A percentile compares a stretch with the other conserved stretches of the same genome.
Conservation (phyloP, 257 asterid species). For the Dorcoceras hygrometricum region DNA sequence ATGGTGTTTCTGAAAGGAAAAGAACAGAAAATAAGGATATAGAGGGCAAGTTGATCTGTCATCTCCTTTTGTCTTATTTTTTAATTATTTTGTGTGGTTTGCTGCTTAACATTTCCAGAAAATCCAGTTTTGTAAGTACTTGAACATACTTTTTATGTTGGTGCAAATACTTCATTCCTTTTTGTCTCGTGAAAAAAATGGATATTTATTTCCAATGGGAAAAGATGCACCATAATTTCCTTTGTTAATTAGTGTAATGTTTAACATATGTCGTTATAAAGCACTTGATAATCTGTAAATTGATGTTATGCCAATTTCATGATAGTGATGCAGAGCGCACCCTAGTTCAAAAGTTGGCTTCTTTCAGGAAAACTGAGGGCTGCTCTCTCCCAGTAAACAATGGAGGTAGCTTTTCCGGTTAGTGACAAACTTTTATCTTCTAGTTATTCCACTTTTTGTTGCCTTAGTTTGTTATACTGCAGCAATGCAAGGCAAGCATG, state of each 20-base stretch:
- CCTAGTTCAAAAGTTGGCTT: slow-evolving; percentile 74
- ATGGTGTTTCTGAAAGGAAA: too few relatives aligned
- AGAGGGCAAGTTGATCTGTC: too few relatives aligned
- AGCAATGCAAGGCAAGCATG: slow-evolving; percentile 22
- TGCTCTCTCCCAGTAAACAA: slow-evolving; percentile 27
- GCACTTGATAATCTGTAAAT: slow-evolving; percentile 12
- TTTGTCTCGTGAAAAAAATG: slow-evolving; percentile 12
- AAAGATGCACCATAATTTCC: neutral
- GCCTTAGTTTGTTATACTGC: slow-evolving; percentile 21
- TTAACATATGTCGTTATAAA: neutral
- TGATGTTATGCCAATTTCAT: slow-evolving; percentile 28
- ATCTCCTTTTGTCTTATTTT: neutral
- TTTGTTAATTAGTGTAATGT: neutral
- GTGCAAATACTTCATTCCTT: neutral
- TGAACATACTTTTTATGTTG: neutral
- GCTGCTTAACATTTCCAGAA: neutral
- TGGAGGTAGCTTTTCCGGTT: slow-evolving; percentile 26
- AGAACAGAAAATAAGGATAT: too few relatives aligned
- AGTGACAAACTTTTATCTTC: neutral
- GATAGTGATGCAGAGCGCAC: slow-evolving; percentile 70
- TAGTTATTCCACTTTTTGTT: slow-evolving; percentile 1
- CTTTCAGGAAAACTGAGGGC: slow-evolving; percentile 49
- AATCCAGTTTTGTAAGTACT: neutral
- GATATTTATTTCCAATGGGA: slow-evolving; percentile 4
- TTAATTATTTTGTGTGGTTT: neutral